Percentiles rank a stretch among this genome's conserved stretches.
Evolutionary conservation across 768 basidiomycete species (phyloP).

Genomic region (Amanita pallidorosea): DNA sequence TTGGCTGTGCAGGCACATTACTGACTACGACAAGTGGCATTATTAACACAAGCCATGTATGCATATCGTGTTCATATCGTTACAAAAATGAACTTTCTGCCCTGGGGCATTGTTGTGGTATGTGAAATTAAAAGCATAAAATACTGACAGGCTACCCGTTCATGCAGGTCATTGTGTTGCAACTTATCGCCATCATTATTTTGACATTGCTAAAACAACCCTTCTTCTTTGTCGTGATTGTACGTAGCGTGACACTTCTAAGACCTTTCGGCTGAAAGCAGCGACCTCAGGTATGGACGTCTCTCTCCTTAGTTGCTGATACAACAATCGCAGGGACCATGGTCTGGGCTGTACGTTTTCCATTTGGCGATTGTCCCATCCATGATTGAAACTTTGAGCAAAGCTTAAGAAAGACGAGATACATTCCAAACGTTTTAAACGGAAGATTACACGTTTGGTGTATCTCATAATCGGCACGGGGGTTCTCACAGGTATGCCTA

Average conservation of each 20-base stretch:
- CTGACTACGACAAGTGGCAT: background rate
- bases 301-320: slow-evolving; percentile 19
- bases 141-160: background rate
- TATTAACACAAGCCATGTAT: slow-evolving; percentile 9
- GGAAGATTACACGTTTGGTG: slow-evolving; percentile 17
- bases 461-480: slow-evolving; percentile 24
- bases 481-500: slow-evolving; percentile 15
- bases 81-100: slow-evolving; percentile 10
- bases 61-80: slow-evolving; percentile 21
- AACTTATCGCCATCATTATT: background rate
- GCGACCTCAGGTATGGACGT: slow-evolving; percentile 17
- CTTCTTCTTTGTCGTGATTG: background rate
- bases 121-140: background rate
- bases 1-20: background rate
- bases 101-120: slow-evolving; percentile 6
- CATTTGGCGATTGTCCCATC: background rate
- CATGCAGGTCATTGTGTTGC: background rate
- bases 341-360: slow-evolving; percentile 18
- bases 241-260: background rate
- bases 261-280: background rate
- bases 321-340: slow-evolving; percentile 19
- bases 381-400: background rate
- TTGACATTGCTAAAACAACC: background rate
- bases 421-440: slow-evolving; percentile 14
- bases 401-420: slow-evolving; percentile 16